Evolutionary conservation across 176 grass and related monocot genomes (phyloP).

Genomic region (Elaeis guineensis): DNA sequence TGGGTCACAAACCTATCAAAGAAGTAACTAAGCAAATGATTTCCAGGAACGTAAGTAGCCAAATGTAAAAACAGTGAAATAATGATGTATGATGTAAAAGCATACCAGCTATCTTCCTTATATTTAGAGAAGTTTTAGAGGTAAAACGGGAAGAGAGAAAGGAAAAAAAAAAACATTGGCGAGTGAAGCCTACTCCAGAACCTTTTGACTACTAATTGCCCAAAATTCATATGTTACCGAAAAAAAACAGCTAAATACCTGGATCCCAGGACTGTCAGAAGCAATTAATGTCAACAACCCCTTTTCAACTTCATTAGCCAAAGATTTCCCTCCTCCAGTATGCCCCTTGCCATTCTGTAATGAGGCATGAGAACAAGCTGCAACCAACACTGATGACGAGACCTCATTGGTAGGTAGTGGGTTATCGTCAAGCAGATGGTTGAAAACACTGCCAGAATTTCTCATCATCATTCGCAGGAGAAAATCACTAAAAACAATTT

Average conservation of each 20-base stretch:
- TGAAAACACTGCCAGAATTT: constrained; percentile 48
- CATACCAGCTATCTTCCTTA: no score
- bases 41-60: not conserved
- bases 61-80: no score
- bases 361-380: constrained; percentile 32
- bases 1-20: constrained; percentile 67
- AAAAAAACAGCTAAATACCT: constrained; percentile 29
- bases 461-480: not conserved
- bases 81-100: no score
- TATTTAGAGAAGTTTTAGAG: no score
- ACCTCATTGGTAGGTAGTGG: constrained; percentile 49
- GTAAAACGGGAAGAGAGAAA: not conserved
- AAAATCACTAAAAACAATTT: constrained; percentile 4
- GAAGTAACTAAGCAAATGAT: constrained; percentile 27
- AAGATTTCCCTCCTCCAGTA: constrained; percentile 21
- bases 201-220: no score
- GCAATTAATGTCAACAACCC: constrained; percentile 57
- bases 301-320: constrained; percentile 48
- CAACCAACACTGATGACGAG: constrained; percentile 56
- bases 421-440: constrained; percentile 66
- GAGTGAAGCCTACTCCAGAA: no score
- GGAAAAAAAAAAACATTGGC: no score
- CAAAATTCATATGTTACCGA: no score
- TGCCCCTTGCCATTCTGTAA: constrained; percentile 25
- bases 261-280: constrained; percentile 56